Evolutionary conservation across 192 early-diverging fungal genomes (phyloP).

Genomic region (Spizellomyces sp.): DNA sequence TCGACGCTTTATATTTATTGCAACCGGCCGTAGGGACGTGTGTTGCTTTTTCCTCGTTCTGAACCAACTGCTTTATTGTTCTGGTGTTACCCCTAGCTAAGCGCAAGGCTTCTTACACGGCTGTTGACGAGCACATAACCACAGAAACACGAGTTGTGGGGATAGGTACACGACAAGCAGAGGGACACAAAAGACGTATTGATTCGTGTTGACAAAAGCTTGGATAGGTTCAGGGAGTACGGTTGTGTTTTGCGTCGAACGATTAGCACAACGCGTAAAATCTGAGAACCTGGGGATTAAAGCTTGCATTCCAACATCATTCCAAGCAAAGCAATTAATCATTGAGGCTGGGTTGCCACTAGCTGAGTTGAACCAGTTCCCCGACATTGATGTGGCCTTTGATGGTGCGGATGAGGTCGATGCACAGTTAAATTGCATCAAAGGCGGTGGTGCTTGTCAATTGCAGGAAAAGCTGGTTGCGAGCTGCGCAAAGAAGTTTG

Average conservation of each 20-base stretch:
- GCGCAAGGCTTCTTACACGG: slow-evolving; percentile 80
- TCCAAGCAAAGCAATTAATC: slow-evolving; percentile 87
- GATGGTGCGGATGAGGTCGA: slow-evolving; percentile 90
- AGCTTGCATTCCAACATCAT: slow-evolving; percentile 89
- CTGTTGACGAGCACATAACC: slow-evolving; percentile 85
- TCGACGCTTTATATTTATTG: neutral
- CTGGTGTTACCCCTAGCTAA: slow-evolving; percentile 82
- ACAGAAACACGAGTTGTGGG: slow-evolving; percentile 74
- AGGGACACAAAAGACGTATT: too few relatives aligned
- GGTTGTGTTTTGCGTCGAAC: slow-evolving; percentile 84
- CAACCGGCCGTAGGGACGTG: neutral
- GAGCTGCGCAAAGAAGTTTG: slow-evolving; percentile 75
- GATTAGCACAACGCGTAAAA: slow-evolving; percentile 72
- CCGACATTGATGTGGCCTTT: slow-evolving; percentile 84
- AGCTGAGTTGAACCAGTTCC: slow-evolving; percentile 58
- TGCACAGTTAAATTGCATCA: slow-evolving; percentile 85
- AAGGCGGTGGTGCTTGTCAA: slow-evolving; percentile 93
- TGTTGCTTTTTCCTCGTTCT: neutral
- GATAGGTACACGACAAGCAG: slow-evolving; percentile 67
- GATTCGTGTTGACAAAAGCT: neutral
- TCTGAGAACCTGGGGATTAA: slow-evolving; percentile 56
- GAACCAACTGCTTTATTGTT: too few relatives aligned
- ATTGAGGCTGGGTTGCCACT: slow-evolving; percentile 79
- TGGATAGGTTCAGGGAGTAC: slow-evolving; percentile 56
- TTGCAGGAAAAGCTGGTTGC: slow-evolving; percentile 94